Evolutionary conservation across 2,329 filamentous ascomycete species (phyloP).

Genomic region (Epichloe amarillans): DNA sequence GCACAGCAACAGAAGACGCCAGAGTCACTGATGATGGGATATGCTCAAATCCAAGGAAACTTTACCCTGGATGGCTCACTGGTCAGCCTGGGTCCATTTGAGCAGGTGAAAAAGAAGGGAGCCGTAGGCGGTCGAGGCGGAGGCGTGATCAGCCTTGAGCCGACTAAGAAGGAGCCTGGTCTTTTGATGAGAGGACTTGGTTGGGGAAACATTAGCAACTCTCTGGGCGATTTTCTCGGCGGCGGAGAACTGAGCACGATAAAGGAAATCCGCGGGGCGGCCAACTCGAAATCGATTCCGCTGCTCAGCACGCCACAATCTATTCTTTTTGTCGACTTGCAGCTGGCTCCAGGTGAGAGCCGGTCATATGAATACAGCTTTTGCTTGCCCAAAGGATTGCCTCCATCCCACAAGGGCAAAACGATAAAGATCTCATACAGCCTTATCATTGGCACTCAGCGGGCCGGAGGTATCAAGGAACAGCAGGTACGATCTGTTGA

Average conservation of each 20-base stretch:
- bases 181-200: constrained; percentile 76
- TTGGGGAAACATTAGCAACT: constrained; percentile 80
- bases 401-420: constrained; percentile 79
- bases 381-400: constrained; percentile 73
- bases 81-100: constrained; percentile 78
- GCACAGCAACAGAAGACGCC: constrained; percentile 37
- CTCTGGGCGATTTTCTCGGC: constrained; percentile 76
- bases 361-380: constrained; percentile 79
- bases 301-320: constrained; percentile 92
- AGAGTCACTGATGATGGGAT: constrained; percentile 94
- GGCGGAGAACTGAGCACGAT: constrained; percentile 82
- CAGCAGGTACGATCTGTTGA: constrained; percentile 84
- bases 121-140: constrained; percentile 79
- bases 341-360: constrained; percentile 78
- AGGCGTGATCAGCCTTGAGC: constrained; percentile 71
- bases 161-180: constrained; percentile 59
- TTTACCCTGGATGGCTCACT: constrained; percentile 87
- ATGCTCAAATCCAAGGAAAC: constrained; percentile 82
- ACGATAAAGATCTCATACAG: constrained; percentile 91
- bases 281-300: constrained; percentile 75
- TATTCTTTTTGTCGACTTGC: constrained; percentile 86
- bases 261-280: constrained; percentile 83
- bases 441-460: constrained; percentile 81
- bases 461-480: constrained; percentile 63
- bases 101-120: constrained; percentile 91